A percentile compares a stretch with the other conserved stretches of the same genome.
phyloP scores from a whole-genome alignment of 192 early-diverging fungal species.

The Entomortierella lignicola region DNA sequence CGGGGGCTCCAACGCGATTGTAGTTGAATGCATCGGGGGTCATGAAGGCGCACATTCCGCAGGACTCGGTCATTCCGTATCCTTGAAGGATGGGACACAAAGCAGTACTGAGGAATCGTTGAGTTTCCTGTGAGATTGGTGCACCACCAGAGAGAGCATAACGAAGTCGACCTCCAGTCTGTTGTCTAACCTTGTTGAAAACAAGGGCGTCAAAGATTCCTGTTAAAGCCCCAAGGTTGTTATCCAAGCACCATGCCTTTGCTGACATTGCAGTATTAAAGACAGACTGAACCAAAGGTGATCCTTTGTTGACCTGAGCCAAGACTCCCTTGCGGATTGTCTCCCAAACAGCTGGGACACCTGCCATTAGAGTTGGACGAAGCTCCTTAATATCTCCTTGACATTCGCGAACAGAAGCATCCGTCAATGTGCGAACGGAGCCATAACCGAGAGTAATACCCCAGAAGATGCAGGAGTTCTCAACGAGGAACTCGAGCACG shows the following conservation, averaged over 20 bases:
- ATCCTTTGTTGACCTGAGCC: slow-evolving; percentile 62
- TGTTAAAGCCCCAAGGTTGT: slow-evolving; percentile 64
- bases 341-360: slow-evolving; percentile 88
- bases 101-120: slow-evolving; percentile 77
- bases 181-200: slow-evolving; percentile 81
- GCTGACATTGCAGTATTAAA: slow-evolving; percentile 77
- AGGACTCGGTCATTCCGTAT: slow-evolving; percentile 86
- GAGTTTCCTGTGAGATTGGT: slow-evolving; percentile 83
- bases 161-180: slow-evolving; percentile 85
- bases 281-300: slow-evolving; percentile 64
- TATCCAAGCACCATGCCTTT: slow-evolving; percentile 71
- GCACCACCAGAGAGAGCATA: slow-evolving; percentile 88
- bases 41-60: slow-evolving; percentile 76
- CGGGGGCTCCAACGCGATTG: slow-evolving; percentile 77
- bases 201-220: slow-evolving; percentile 75
- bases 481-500: slow-evolving; percentile 86
- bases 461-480: slow-evolving; percentile 71
- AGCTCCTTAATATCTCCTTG: slow-evolving; percentile 77
- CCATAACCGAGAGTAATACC: slow-evolving; percentile 74
- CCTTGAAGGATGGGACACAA: slow-evolving; percentile 85
- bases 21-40: slow-evolving; percentile 64
- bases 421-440: slow-evolving; percentile 73
- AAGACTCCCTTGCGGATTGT: slow-evolving; percentile 87
- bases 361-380: slow-evolving; percentile 78
- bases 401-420: slow-evolving; percentile 70